Percentiles rank a stretch among this genome's conserved stretches.
phyloP scores from a whole-genome alignment of 2,329 filamentous ascomycete genomes.

The Aspergillus sp. region DNA sequence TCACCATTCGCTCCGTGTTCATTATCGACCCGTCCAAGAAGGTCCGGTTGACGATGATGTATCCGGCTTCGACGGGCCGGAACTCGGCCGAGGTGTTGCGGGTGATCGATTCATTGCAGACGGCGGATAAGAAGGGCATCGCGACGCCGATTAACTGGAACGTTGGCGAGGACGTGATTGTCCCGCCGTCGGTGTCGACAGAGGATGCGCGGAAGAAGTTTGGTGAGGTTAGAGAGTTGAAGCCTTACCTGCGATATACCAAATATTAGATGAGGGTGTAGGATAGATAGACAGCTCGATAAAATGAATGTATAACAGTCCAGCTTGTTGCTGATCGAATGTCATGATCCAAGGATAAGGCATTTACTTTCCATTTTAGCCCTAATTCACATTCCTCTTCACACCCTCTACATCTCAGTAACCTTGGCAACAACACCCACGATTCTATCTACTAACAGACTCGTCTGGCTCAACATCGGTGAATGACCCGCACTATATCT shows the following conservation, averaged over 20 bases:
- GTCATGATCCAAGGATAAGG: no score
- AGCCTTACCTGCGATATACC: conserved; percentile 46
- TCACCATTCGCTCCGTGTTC: conserved; percentile 94
- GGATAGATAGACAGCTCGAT: neutral
- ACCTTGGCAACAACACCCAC: neutral
- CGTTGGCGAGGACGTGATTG: conserved; percentile 86
- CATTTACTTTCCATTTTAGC: no score
- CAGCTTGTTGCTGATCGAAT: neutral
- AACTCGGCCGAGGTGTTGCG: conserved; percentile 79
- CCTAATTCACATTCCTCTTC: neutral
- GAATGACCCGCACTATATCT: conserved; percentile 6
- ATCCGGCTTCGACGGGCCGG: conserved; percentile 86
- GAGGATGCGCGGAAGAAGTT: conserved; percentile 87
- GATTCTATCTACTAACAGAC: conserved; percentile 3
- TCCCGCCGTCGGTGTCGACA: conserved; percentile 78
- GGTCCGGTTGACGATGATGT: conserved; percentile 88
- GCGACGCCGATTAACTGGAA: conserved; percentile 91
- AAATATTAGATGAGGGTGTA: neutral
- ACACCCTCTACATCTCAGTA: neutral
- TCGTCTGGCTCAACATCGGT: conserved; percentile 7
- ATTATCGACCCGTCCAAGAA: conserved; percentile 94
- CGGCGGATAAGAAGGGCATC: conserved; percentile 83
- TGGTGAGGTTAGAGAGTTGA: conserved; percentile 65
- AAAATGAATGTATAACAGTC: neutral
- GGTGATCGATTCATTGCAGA: conserved; percentile 77